Base-by-base conservation (phyloP, 352 stramenopile species). In the Phytophthora foliorum region DNA sequence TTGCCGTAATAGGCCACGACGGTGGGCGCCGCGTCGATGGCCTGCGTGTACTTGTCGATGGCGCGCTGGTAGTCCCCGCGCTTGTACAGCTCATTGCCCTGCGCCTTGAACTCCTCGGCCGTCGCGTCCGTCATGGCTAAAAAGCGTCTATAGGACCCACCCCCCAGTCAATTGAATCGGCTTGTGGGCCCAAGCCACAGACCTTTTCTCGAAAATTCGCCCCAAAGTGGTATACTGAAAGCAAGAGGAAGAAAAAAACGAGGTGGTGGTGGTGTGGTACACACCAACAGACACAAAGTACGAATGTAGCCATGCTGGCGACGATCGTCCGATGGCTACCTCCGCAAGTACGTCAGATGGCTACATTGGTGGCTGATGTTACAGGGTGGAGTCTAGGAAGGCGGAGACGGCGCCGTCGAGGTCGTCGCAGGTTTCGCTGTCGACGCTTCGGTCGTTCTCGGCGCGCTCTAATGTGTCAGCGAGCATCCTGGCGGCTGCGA, bases 51-150 rank as follows among this genome's bases (percentile, higher is more conserved):
- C 69, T 91, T 86, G 49, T 91, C 84, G 59, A 98, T 95, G 51
- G 94, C 94, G 61, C 75, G 85, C 48, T 84, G 74, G 72, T 98
- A 98, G 68, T 98, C 87, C 63, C 88, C 87, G 60, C 88, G 87
- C 77, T 97, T 97, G 83, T 98, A 98, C 57, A 95, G 77, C 67
- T 97, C 90, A 67, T 98, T 98, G 56, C 93, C 93, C 70, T 92
- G 78, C 49, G 77, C 67, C 82, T 95, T 95, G 68, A 91, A 95
- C 59, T 92, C 81, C 64, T 95, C 88, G 48, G 87, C 87, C 36
- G 67, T 74, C 22, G 69, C 80, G 59, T 93, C 83, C 48, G 73
- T 82, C 77, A 85, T 84, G 32, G 38, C 42, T 49, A 27, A 38
- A 38, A 41, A 4, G 34, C 4, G 34, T 11, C 19, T 25, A 13